phyloP scores from a whole-genome alignment of 345 rosid species.

The Carallia brachiata region DNA sequence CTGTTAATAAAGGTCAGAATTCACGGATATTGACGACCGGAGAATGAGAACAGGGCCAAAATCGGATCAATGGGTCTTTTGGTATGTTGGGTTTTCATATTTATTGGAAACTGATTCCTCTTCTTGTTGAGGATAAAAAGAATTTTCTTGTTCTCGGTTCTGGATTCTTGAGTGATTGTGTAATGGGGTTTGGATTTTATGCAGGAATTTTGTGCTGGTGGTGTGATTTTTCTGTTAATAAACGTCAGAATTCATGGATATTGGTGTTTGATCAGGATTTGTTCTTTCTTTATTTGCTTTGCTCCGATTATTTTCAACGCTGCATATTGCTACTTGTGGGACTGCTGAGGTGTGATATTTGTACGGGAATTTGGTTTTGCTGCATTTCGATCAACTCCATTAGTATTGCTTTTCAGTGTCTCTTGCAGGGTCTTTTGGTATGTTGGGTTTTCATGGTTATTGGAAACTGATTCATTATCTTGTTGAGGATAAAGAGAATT shows the following conservation, averaged over 20 bases:
- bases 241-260: slow-evolving; percentile 35
- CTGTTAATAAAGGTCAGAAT: too few species aligned
- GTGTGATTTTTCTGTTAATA: slow-evolving; percentile 44
- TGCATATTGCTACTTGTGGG: slow-evolving; percentile 1
- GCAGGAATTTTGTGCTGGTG: slow-evolving; percentile 65
- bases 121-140: background rate
- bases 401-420: too few species aligned
- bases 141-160: too few species aligned
- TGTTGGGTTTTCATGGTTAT: background rate
- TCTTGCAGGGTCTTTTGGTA: background rate
- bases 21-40: too few species aligned
- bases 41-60: too few species aligned
- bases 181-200: background rate
- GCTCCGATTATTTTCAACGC: slow-evolving; percentile 81
- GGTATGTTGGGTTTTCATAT: background rate
- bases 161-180: too few species aligned
- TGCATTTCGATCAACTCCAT: too few species aligned
- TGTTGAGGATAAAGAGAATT: background rate
- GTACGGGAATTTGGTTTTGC: too few species aligned
- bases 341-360: too few species aligned
- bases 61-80: background rate
- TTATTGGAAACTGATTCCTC: background rate
- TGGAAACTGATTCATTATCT: background rate
- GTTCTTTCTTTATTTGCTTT: slow-evolving; percentile 70
- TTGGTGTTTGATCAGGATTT: slow-evolving; percentile 56